Evolutionary conservation across 305 asterid genomes (phyloP).

Genomic region (Fraxinus sp.): DNA sequence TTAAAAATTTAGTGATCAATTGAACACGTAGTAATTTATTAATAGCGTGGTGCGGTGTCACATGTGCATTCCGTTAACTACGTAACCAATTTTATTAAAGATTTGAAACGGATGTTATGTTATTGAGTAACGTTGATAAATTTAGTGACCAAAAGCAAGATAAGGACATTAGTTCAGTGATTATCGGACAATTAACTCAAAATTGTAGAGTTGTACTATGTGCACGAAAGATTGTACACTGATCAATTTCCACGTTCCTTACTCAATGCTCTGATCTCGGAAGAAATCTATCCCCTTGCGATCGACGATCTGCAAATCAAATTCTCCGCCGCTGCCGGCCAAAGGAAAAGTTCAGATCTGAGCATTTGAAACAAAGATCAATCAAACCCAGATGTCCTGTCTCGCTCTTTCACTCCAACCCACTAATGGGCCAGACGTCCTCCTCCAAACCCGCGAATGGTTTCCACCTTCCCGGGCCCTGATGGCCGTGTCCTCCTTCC

Average conservation of each 20-base stretch:
- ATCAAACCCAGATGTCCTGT: conserved; percentile 59
- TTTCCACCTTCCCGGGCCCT: conserved; percentile 93
- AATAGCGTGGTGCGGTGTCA: neutral
- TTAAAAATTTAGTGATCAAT: no score
- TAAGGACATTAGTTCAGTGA: neutral
- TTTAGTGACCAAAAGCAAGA: neutral
- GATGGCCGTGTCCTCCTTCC: conserved; percentile 79
- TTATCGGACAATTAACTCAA: neutral
- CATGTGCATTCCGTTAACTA: neutral
- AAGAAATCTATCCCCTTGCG: neutral
- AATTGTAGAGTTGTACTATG: neutral
- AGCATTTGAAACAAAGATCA: conserved; percentile 17
- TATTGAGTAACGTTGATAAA: neutral
- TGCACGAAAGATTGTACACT: neutral
- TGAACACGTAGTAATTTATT: no score
- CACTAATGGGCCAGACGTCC: conserved; percentile 66
- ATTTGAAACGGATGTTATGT: no score
- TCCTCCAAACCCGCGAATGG: conserved; percentile 96
- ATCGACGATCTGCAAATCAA: neutral
- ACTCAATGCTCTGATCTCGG: neutral
- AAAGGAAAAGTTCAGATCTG: neutral
- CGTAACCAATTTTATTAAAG: neutral
- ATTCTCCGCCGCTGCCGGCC: neutral
- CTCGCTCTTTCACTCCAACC: conserved; percentile 85
- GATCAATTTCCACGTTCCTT: neutral